These are phyloP conservation scores for Rhynchosporium agropyri DNA, from an alignment of 2,329 filamentous ascomycete genomes.

Conservation along the genomic window DNA sequence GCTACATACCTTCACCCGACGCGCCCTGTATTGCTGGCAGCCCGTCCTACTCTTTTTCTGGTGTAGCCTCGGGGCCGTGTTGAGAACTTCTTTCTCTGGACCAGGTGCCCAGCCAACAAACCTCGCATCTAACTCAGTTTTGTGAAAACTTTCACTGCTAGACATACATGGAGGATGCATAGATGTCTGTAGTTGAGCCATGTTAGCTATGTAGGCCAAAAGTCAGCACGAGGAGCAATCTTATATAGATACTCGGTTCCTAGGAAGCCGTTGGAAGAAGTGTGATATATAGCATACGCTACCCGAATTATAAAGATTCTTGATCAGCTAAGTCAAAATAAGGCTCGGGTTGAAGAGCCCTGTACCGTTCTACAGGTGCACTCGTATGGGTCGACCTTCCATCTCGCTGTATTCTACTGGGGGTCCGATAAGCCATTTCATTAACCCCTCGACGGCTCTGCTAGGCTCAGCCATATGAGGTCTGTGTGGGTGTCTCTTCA, in stretches of 20 bases:
- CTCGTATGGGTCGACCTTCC: slow-evolving; percentile 4
- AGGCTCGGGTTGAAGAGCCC: neutral
- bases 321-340: slow-evolving; percentile 6
- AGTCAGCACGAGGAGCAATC: slow-evolving; percentile 1
- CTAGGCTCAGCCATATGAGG: slow-evolving; percentile 4
- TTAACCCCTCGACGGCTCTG: neutral
- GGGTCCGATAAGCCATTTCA: neutral
- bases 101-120: slow-evolving; percentile 27
- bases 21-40: slow-evolving; percentile 40
- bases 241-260: neutral
- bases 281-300: neutral
- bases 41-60: slow-evolving; percentile 43
- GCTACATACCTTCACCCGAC: slow-evolving; percentile 41
- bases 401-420: neutral
- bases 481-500: neutral
- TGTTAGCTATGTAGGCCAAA: neutral
- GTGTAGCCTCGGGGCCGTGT: slow-evolving; percentile 22
- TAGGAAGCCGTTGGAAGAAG: neutral
- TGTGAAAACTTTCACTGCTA: neutral
- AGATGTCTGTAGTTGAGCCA: neutral
- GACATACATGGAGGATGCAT: neutral
- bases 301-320: slow-evolving; percentile 6
- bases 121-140: slow-evolving; percentile 15
- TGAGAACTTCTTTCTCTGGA: slow-evolving; percentile 14
- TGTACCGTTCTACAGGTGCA: neutral